A percentile compares a stretch with the other conserved stretches of the same genome.
Evolutionary conservation across 805 yeast genomes (phyloP).

Genomic region (Blastobotrys muscicola): DNA sequence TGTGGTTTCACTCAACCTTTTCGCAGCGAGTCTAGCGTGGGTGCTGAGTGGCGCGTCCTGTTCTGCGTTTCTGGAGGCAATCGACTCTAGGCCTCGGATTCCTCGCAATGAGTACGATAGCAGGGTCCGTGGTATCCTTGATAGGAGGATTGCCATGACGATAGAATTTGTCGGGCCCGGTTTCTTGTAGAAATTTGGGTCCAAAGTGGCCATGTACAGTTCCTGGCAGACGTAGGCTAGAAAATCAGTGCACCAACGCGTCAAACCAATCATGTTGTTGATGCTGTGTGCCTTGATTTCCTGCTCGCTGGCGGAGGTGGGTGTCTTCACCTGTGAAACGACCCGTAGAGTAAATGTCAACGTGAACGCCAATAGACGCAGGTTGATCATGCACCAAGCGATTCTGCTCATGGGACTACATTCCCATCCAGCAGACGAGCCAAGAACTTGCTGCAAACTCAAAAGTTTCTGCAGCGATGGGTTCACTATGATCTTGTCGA

Average conservation of each 20-base stretch:
- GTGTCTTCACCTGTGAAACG: slow-evolving; percentile 10
- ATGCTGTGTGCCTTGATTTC: slow-evolving; percentile 22
- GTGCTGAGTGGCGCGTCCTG: slow-evolving; percentile 20
- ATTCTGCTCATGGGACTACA: slow-evolving; percentile 37
- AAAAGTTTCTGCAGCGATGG: slow-evolving; percentile 71
- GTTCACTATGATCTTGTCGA: slow-evolving; percentile 63
- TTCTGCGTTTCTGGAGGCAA: slow-evolving; percentile 16
- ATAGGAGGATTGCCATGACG: slow-evolving; percentile 26
- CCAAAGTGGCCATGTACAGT: slow-evolving; percentile 24
- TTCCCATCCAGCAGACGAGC: slow-evolving; percentile 39
- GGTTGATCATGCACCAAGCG: slow-evolving; percentile 56
- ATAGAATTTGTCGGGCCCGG: slow-evolving; percentile 14
- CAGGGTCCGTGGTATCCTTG: slow-evolving; percentile 29
- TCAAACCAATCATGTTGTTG: slow-evolving; percentile 49
- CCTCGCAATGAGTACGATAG: slow-evolving; percentile 30
- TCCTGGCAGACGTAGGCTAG: slow-evolving; percentile 68
- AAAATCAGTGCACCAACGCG: slow-evolving; percentile 80
- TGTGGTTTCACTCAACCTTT: slow-evolving; percentile 20
- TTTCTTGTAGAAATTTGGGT: slow-evolving; percentile 5
- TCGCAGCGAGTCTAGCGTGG: slow-evolving; percentile 21
- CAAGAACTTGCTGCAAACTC: slow-evolving; percentile 59
- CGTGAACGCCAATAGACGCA: slow-evolving; percentile 64
- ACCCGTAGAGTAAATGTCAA: slow-evolving; percentile 55
- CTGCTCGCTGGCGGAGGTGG: slow-evolving; percentile 23
- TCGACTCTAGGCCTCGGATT: slow-evolving; percentile 28